Conservation (phyloP, 179 eudicot genomes). For the Nepenthes alata region DNA sequence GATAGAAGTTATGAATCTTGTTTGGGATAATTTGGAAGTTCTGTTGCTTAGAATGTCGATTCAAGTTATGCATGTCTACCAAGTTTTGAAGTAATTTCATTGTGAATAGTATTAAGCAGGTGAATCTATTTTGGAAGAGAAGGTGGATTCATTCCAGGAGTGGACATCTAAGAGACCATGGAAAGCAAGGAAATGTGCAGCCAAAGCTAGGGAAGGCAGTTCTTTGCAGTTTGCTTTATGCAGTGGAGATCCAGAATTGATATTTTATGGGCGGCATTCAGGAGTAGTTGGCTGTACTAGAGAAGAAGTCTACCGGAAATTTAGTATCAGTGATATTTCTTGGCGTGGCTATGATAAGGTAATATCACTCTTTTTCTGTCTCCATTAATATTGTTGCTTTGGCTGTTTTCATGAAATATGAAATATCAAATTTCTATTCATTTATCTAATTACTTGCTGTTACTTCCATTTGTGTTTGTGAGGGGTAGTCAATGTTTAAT, state of each 20-base stretch:
- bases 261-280: conserved; percentile 74
- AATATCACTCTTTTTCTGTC: conserved; percentile 3
- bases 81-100: conserved; percentile 10
- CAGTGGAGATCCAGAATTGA: conserved; percentile 54
- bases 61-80: not conserved
- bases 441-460: too few relatives aligned
- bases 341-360: conserved; percentile 81
- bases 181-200: conserved; percentile 73
- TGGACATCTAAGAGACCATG: conserved; percentile 82
- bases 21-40: conserved; percentile 3
- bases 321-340: conserved; percentile 23
- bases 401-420: too few relatives aligned
- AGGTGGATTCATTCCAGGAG: conserved; percentile 32
- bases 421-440: too few relatives aligned
- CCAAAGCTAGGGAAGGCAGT: conserved; percentile 36
- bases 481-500: too few relatives aligned
- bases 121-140: conserved; percentile 28
- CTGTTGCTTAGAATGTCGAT: conserved; percentile 3
- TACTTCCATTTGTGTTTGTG: too few relatives aligned
- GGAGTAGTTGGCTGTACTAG: conserved; percentile 73
- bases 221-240: conserved; percentile 16
- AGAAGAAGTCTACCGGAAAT: conserved; percentile 31
- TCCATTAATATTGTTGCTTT: too few relatives aligned
- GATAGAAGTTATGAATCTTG: not conserved
- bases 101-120: conserved; percentile 27